Base-by-base conservation (phyloP, 345 rosid species). In the Geranium rotundifolium region DNA sequence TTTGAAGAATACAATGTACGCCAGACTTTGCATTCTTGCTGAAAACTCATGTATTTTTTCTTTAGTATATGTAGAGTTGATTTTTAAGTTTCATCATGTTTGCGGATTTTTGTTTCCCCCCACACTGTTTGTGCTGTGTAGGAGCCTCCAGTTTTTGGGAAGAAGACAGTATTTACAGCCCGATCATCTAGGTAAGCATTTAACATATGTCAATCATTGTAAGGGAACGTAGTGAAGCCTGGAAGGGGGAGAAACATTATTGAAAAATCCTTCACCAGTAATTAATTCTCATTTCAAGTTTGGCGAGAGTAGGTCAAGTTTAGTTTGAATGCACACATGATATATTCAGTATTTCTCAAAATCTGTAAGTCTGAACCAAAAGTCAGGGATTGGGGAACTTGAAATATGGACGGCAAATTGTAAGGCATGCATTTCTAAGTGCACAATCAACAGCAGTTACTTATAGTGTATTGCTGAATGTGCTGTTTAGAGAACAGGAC, bases 71-170 rank as follows among this genome's bases (percentile, higher is more conserved):
- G 14, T 30, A 56, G 7, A 17, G 59, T 39, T 54, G 15, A 5
- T 54, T 29, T 29, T 17, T 9, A 14, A 9, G 52, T 0, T 46
- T 16, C 15, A 12, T 46, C 14, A 9, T 46, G 15, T 46, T 46
- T 46, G 52, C 10, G 52, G 52, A 9, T 46, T 9, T 7, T 14
- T 14, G 14, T 9, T 46, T 46, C 10, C 16, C 10, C 41, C 41
- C 41, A 7, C 16, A 52, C 10, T 79, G 57, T 76, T 74, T 50
- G 19, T 76, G 64, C 68, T 64, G 61, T 60, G 59, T 74, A 91
- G 97, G 96, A 83, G 72, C 91, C 97, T 56, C 97, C 96, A 1
- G 88, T 91, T 63, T 91, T 88, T 66, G 96, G 97, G 73, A 91
- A 88, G 86, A 80, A 73, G 82, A 88, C 97, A 4, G 31, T 88